phyloP scores from a whole-genome alignment of 257 asterid genomes.

The Jasminum sambac region DNA sequence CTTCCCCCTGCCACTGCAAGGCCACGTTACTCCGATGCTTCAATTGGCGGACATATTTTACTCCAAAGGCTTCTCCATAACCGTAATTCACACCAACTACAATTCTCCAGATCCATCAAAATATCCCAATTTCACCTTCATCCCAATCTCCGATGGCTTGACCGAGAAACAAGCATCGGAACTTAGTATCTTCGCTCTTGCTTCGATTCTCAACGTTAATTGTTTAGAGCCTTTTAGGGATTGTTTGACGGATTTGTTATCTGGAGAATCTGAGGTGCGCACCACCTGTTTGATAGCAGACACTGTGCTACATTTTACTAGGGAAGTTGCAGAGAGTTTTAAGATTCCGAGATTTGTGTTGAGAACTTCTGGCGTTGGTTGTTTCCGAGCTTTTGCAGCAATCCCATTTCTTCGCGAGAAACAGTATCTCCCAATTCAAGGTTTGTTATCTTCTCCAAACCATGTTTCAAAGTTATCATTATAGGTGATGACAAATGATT shows the following conservation, averaged over 20 bases:
- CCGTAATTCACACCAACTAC: constrained; percentile 31
- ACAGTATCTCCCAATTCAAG: constrained; percentile 3
- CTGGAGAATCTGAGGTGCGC: not conserved
- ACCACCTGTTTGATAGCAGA: constrained; percentile 3
- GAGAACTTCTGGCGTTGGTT: not conserved
- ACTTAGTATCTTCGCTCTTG: constrained; percentile 1
- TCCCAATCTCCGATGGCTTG: constrained; percentile 32
- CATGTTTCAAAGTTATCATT: not conserved
- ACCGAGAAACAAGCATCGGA: constrained; percentile 8
- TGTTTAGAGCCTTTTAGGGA: constrained; percentile 16
- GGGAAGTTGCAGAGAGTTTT: constrained; percentile 6
- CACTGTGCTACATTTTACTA: not conserved
- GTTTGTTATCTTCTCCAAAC: not conserved
- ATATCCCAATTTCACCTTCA: constrained; percentile 29
- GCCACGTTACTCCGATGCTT: constrained; percentile 38
- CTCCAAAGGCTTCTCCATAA: constrained; percentile 28
- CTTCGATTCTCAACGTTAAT: constrained; percentile 2
- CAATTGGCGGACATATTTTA: constrained; percentile 42
- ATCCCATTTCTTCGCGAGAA: not conserved
- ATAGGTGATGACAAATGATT: not conserved
- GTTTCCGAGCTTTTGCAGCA: constrained; percentile 3
- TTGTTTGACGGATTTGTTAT: not conserved
- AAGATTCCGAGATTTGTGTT: constrained; percentile 1
- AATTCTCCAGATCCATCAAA: constrained; percentile 23
- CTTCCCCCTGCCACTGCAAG: constrained; percentile 40